Evolutionary conservation across 2,329 filamentous ascomycete genomes (phyloP), one percentile per base, ranked within the genome.

Genomic region (Penicillium italicum): DNA sequence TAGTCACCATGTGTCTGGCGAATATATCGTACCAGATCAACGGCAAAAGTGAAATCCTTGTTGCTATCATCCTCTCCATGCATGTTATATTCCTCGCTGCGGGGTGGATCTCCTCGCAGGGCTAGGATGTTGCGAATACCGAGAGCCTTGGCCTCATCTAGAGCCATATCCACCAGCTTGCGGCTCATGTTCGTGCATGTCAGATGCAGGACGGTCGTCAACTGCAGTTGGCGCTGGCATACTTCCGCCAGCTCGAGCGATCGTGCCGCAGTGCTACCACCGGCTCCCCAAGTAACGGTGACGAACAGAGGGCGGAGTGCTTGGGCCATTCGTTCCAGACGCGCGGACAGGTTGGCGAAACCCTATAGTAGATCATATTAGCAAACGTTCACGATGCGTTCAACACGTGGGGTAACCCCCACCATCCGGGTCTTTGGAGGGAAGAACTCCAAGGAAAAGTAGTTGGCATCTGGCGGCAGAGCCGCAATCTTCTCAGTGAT

Each of bases 391-490:
- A 44, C 48, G 42, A 26, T 59, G 38, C 31, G 40, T 52, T 50
- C 28, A 56, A 46, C 51, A 49, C 65, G 70, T 67, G 67, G 63
- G 62, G 66, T 63, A 63, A 68, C 67, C 75, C 66, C 66, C 69
- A 84, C 83, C 86, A 96, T 96, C 59, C 88, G 82, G 44, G 94
- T 99, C 80, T 97, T 99, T 61, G 94, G 94, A 64, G 94, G 94
- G 79, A 99, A 99, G 85, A 99, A 99, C 78, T 99, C 94, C 76
- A 97, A 87, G 45, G 94, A 97, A 77, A 96, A 96, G 80, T 94
- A 97, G 72, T 84, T 86, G 62, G 85, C 84, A 74, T 90, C 85
- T 62, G 87, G 83, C 74, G 90, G 89, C 78, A 99, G 79, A 59
- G 91, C 90, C 76, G 90, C 89, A 71, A 97, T 93, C 81, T 96